These are phyloP conservation scores for Cicer cuneatum DNA, from an alignment of 306 rosid species.

Conservation along the genomic window DNA sequence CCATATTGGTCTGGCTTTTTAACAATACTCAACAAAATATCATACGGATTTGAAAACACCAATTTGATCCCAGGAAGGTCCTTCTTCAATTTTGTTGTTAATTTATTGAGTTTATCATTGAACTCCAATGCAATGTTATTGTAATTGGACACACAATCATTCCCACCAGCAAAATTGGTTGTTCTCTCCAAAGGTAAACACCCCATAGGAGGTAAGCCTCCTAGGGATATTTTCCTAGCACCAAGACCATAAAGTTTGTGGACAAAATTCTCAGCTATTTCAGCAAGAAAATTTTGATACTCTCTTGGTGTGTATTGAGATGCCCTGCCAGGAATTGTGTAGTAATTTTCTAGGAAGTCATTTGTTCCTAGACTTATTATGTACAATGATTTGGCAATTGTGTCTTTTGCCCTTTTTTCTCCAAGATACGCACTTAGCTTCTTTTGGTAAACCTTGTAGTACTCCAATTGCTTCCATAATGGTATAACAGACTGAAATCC, in stretches of 20 bases:
- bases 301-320: slow-evolving; percentile 55
- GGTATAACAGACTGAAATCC: slow-evolving; percentile 83
- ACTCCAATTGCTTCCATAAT: slow-evolving; percentile 77
- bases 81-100: slow-evolving; percentile 56
- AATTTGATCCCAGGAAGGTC: slow-evolving; percentile 66
- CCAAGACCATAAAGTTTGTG: slow-evolving; percentile 65
- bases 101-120: slow-evolving; percentile 64
- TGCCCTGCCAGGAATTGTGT: slow-evolving; percentile 59
- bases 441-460: slow-evolving; percentile 72
- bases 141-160: slow-evolving; percentile 55
- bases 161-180: slow-evolving; percentile 58
- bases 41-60: slow-evolving; percentile 79
- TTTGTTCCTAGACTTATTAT: slow-evolving; percentile 83
- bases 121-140: slow-evolving; percentile 70
- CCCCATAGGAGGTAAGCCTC: slow-evolving; percentile 98
- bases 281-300: slow-evolving; percentile 64
- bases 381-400: slow-evolving; percentile 63
- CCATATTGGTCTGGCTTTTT: slow-evolving; percentile 62
- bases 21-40: slow-evolving; percentile 54
- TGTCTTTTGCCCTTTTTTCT: slow-evolving; percentile 53
- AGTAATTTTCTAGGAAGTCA: slow-evolving; percentile 89
- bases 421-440: slow-evolving; percentile 64
- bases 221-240: slow-evolving; percentile 81
- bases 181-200: slow-evolving; percentile 91
- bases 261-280: slow-evolving; percentile 69